Base-by-base conservation (phyloP, 208 protist genomes). In the Acanthamoeba rhysodes region DNA sequence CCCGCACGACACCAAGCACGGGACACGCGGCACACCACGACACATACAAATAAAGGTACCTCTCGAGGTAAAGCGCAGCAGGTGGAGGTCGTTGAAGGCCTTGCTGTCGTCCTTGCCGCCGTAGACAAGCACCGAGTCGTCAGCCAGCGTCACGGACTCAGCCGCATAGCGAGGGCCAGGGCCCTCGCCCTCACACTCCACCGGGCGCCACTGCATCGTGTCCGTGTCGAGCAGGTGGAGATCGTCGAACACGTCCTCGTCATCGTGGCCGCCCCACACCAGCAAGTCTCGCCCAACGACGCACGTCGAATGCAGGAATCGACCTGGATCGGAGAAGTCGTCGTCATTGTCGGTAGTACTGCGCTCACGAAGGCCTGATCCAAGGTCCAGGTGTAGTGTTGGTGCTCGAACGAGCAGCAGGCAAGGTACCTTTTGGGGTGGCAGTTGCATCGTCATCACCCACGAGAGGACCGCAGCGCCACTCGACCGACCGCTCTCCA, bases 231-330 rank as follows among this genome's bases (percentile, higher is more conserved):
- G 6, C 72, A 80, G 41, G 22, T 80, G 29, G 18, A 80, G 34
- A 45, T 80, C 72, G 32, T 80, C 72, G 29, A 80, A 80, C 12
- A 80, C 72, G 72, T 80, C 72, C 16, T 80, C 72, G 41, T 80
- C 72, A 48, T 80, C 72, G 41, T 80, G 72, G 18, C 72, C 72
- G 29, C 72, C 72, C 32, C 72, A 45, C 29, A 80, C 16, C 16
- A 48, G 29, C 24, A 37, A 22, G 18, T n/a, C 29, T 12, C 9
- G 34, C 20, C 29, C 72, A 20, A 80, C 20, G 12, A 24, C 29
- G 72, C 72, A 80, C 72, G 41, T 80, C 20, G 72, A 37, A 8
- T 80, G 72, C 14, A 80, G 16, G 72, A 80, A 80, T 0, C 72
- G 72, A 24, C 72, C 72, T 80, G 20, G 24, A 16, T 20, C 0